These are phyloP conservation scores for Amborella trichopoda DNA, from an alignment of 164 flowering plant species.

Conservation along the genomic window DNA sequence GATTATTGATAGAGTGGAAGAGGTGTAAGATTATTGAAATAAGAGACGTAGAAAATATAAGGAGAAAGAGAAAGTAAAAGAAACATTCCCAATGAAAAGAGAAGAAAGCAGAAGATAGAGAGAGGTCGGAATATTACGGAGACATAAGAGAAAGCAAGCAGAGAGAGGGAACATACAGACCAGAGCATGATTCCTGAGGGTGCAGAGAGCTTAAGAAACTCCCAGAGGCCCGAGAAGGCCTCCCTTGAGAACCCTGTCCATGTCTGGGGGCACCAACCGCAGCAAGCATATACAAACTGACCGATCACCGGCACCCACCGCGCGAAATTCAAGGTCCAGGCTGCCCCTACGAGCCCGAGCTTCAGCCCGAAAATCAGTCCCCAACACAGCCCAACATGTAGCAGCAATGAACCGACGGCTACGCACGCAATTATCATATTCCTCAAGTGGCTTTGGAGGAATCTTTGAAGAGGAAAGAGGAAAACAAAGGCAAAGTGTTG, in stretches of 20 bases:
- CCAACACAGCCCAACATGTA: constrained; percentile 35
- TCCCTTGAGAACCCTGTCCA: constrained; percentile 44
- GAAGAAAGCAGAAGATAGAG: not conserved
- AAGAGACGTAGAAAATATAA: not conserved
- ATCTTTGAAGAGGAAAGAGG: constrained; percentile 33
- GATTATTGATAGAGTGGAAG: not conserved
- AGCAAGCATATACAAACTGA: constrained; percentile 17
- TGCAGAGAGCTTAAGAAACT: constrained; percentile 30
- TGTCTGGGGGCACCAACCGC: constrained; percentile 36
- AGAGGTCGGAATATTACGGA: not conserved
- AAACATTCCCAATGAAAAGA: not conserved
- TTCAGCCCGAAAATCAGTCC: constrained; percentile 17
- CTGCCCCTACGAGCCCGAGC: constrained; percentile 30
- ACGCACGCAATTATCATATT: constrained; percentile 28
- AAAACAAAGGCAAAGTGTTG: constrained; percentile 36
- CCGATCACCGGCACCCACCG: constrained; percentile 39
- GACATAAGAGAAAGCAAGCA: not conserved
- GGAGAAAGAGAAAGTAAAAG: not conserved
- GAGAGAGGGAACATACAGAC: constrained; percentile 16
- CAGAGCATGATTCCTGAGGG: constrained; percentile 45
- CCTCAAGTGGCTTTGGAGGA: constrained; percentile 46
- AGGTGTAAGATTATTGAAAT: not conserved
- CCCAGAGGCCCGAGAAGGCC: constrained; percentile 37
- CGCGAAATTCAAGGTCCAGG: constrained; percentile 24
- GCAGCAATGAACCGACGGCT: constrained; percentile 12